Conservation (phyloP, 108 stramenopile genomes). For the Fragilaria crotonensis region DNA sequence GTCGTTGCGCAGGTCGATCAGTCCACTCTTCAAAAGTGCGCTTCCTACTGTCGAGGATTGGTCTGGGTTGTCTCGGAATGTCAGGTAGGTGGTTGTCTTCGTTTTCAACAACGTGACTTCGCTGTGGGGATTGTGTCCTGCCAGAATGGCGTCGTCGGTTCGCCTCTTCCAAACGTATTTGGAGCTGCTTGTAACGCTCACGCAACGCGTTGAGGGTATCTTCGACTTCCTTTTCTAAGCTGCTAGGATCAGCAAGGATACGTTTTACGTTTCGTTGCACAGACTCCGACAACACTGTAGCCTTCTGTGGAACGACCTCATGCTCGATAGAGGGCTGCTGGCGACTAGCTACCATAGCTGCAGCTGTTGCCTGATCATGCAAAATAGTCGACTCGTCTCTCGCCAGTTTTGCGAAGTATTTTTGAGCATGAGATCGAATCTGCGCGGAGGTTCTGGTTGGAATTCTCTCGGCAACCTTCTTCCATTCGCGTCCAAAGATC, state of each 20-base stretch:
- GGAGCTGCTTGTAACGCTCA: conserved; percentile 48
- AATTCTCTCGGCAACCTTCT: conserved; percentile 75
- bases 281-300: conserved; percentile 12
- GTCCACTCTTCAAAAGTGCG: background rate
- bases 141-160: conserved; percentile 1
- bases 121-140: background rate
- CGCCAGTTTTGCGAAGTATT: conserved; percentile 88
- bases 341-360: background rate
- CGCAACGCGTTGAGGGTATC: conserved; percentile 44
- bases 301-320: background rate
- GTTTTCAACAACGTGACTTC: background rate
- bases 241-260: conserved; percentile 48
- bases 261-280: conserved; percentile 34
- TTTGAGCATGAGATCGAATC: conserved; percentile 97
- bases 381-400: conserved; percentile 18
- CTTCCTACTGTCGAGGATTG: background rate
- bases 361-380: background rate
- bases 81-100: background rate
- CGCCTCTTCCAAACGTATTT: conserved; percentile 30
- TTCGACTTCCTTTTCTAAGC: conserved; percentile 52
- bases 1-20: background rate
- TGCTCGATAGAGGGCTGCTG: background rate
- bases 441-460: conserved; percentile 92
- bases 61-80: background rate
- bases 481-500: conserved; percentile 87